Evolutionary conservation across 169 alveolate species (phyloP).

Genomic region (Plasmodium ovale): DNA sequence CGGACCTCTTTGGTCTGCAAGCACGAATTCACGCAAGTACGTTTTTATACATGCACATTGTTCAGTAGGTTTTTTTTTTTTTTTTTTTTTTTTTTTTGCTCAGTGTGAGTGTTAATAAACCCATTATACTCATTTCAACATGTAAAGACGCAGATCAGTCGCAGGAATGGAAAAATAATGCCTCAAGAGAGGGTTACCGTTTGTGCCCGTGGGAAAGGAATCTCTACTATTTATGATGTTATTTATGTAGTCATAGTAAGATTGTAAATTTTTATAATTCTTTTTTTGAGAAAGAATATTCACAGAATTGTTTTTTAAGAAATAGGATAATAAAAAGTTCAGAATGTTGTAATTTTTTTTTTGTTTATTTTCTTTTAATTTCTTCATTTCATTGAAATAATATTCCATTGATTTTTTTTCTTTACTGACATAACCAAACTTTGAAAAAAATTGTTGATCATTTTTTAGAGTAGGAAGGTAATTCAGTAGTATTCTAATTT

Average conservation of each 20-base stretch:
- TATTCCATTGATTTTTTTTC: conserved; percentile 64
- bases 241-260: conserved; percentile 53
- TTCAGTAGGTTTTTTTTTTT: too few relatives aligned
- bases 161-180: too few relatives aligned
- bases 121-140: too few relatives aligned
- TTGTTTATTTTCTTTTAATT: conserved; percentile 40
- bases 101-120: too few relatives aligned
- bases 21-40: too few relatives aligned
- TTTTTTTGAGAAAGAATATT: conserved; percentile 9
- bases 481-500: conserved; percentile 64
- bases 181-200: neutral
- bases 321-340: conserved; percentile 49
- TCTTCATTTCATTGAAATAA: conserved; percentile 70
- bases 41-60: too few relatives aligned
- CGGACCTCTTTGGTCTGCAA: too few relatives aligned
- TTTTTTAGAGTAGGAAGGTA: conserved; percentile 45
- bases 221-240: conserved; percentile 14
- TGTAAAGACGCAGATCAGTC: too few relatives aligned
- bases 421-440: conserved; percentile 33
- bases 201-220: neutral
- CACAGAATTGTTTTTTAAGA: conserved; percentile 10
- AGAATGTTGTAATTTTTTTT: conserved; percentile 62
- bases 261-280: conserved; percentile 43
- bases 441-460: conserved; percentile 68
- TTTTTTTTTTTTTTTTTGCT: too few relatives aligned